Percentiles rank a stretch among this genome's conserved stretches.
Conservation (phyloP, 2,329 filamentous ascomycete species). For the Lomentospora prolificans region DNA sequence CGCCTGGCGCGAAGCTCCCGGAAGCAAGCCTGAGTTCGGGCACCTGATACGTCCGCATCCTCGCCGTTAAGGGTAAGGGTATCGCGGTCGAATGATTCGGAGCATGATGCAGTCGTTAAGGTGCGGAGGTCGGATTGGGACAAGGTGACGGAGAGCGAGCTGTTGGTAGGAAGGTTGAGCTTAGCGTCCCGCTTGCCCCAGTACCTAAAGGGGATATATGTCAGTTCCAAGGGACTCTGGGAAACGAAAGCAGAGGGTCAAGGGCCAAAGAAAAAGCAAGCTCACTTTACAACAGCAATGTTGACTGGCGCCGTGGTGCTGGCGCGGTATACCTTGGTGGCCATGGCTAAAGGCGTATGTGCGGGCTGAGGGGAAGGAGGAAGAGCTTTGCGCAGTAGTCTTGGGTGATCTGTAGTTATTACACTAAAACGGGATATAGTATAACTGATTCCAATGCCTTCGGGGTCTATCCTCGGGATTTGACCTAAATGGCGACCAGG, state of each 20-base stretch:
- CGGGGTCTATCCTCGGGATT: background rate
- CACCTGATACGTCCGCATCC: constrained; percentile 73
- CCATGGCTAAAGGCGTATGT: background rate
- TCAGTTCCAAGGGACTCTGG: constrained; percentile 9
- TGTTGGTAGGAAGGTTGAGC: constrained; percentile 96
- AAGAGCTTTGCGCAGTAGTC: background rate
- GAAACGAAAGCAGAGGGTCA: background rate
- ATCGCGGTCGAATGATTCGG: constrained; percentile 57
- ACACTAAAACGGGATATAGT: background rate
- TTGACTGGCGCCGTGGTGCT: constrained; percentile 97
- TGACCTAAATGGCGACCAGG: background rate
- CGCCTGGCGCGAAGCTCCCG: constrained; percentile 73
- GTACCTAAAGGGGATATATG: constrained; percentile 35
- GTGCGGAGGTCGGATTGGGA: constrained; percentile 90
- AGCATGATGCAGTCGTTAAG: constrained; percentile 91
- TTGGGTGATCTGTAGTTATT: background rate
- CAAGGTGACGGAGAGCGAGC: constrained; percentile 91
- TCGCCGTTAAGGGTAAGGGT: constrained; percentile 77
- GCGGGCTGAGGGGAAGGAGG: background rate
- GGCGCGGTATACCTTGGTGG: constrained; percentile 66
- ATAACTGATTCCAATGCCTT: background rate
- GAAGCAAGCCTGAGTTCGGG: constrained; percentile 91
- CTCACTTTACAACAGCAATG: constrained; percentile 92
- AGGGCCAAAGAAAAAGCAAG: constrained; percentile 9
- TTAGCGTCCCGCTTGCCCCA: constrained; percentile 95